Base-by-base conservation (phyloP, 345 rosid genomes). In the Citrus australasica region DNA sequence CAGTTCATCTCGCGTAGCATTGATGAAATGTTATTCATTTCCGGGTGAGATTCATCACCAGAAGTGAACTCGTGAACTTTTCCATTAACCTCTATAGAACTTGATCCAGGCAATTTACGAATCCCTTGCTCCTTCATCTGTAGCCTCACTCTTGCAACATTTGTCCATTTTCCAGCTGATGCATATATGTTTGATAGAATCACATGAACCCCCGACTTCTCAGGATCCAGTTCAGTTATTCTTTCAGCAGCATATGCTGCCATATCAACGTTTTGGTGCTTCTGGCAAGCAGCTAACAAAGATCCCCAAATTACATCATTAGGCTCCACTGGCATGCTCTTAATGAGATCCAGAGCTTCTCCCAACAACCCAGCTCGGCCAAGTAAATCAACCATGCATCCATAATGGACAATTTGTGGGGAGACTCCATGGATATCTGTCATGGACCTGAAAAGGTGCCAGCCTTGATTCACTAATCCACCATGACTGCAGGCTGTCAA, bases 351-450 rank as follows among this genome's bases (percentile, higher is more conserved):
- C 28, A 87, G 61, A 24, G 96, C 92, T 86, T 92, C 91, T 56
- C 48, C 78, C 62, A 88, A 70, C 67, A 86, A 67, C 67, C 93
- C 95, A 59, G 91, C 92, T 79, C 95, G 91, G 69, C 92, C 91
- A 30, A 88, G 89, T 63, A 92, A 68, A 82, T 92, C 95, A 81
- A 88, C 91, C 92, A 91, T 86, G 77, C 93, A 91, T 38, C 95
- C 95, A 61, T 88, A 91, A 67, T 91, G 95, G 42, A 91, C 89
- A 65, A 82, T 83, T 76, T 84, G 69, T 9, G 92, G 90, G 30
- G 73, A 72, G 79, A 91, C 76, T 48, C 86, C 86, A 32, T 86
- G 79, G 68, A 73, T 63, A 76, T 84, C 91, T 70, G 85, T 76
- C 95, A 92, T 92, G 61, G 90, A 85, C 63, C 79, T 69, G 84